Base-by-base conservation (phyloP, 768 basidiomycete genomes). In the Fomitopsis pulvina region DNA sequence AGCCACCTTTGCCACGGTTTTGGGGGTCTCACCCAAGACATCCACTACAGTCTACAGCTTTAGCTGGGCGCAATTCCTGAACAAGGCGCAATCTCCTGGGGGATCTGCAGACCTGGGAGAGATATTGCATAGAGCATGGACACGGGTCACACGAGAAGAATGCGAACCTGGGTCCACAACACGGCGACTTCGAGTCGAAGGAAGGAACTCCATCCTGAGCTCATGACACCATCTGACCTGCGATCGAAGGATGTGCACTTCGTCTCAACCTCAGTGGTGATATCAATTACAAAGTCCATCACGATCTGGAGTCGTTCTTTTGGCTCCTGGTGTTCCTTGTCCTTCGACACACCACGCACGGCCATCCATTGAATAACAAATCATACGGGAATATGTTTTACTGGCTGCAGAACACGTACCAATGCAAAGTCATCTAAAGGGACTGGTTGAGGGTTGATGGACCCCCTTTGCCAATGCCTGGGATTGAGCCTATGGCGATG, bases 351-450 rank as follows among this genome's bases (percentile, higher is more conserved):
- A 50, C 51, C 2, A 14, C 32, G 1, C 89, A 92, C 64, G 71
- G 71, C 0, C 88, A 87, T 42, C 87, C 70, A 26, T 72, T 64
- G 8, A 67, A 70, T 34, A 91, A 71, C 38, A 82, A 62, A 5
- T 68, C 61, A 65, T 91, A 85, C 0, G 85, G 78, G 47, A 92
- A 79, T 32, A 75, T 32, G 44, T 70, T n/a, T n/a, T n/a, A n/a
- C 67, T 79, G 40, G 38, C 37, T 72, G 68, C 61, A 34, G 34
- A 51, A 46, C 43, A 41, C 21, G 38, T 25, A 26, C 14, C 32
- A 24, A 12, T 43, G 22, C 45, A 21, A 24, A 37, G 12, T 25
- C 32, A n/a, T 45, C 40, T 27, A 10, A 2, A 29, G 11, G 27
- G 60, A 55, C 4, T 46, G 30, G 2, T 21, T n/a, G n/a, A 25